Evolutionary conservation across 2,329 filamentous ascomycete genomes (phyloP), one percentile per base, ranked within the genome.

Genomic region (Dendrostoma leiphaemia): DNA sequence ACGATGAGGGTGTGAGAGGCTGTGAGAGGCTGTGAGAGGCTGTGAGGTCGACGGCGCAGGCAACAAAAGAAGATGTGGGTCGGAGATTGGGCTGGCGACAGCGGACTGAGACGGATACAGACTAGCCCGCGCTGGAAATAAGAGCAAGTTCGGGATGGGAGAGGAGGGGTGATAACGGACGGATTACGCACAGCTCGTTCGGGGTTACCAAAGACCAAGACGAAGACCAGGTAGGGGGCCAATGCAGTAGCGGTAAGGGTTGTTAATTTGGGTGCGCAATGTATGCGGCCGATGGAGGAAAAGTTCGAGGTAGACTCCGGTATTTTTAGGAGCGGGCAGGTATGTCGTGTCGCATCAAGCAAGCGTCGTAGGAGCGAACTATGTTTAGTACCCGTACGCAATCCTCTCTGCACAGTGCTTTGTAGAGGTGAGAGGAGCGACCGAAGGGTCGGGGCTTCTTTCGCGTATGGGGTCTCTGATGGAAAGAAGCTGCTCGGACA

Each of bases 41-140:
- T 29, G 47, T 49, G 31, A 48, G 44, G 26, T 37, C 32, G 52
- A 50, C 52, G 19, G 52, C 43, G 52, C 47, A 50, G 52, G 46
- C 47, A 51, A 41, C 48, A 41, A 35, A 50, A 34, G 24, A 51
- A 35, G 46, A 23, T 47, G 49, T 48, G 45, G 50, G 44, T 32
- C 50, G 26, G 51, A 21, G 24, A 43, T 48, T 48, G n/a, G 35
- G 40, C 28, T 49, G 53, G 40, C 21, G 51, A 34, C 24, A n/a
- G n/a, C 23, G 28, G 41, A 47, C 35, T 49, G 48, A 44, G 31
- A 32, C 19, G 23, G 37, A 29, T 37, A n/a, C 32, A 24, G 19
- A 34, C 26, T 45, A 7, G 21, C n/a, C 38, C 5, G 24, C 9
- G 9, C n/a, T 29, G n/a, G 17, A 13, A 28, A 32, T 21, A 31